Conservation (phyloP, 2,329 filamentous ascomycete species). For the Basipetospora sp. region DNA sequence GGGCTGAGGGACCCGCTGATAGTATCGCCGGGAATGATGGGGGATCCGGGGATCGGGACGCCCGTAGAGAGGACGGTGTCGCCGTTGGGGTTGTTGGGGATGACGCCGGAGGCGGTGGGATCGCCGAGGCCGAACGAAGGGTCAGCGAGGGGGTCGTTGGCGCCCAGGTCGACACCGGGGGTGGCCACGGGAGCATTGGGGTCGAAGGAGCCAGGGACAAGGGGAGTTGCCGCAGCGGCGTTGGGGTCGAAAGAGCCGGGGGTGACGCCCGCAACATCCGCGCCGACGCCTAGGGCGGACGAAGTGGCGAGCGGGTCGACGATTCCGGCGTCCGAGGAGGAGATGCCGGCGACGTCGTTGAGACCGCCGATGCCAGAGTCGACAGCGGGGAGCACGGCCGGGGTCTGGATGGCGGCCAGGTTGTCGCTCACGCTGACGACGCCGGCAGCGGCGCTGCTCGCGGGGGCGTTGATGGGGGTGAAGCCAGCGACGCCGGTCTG, state of each 20-base stretch:
- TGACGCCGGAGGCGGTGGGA: no score
- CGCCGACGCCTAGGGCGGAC: no score
- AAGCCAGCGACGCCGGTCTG: background rate
- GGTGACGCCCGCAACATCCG: background rate
- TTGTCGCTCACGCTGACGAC: background rate
- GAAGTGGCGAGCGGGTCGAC: no score
- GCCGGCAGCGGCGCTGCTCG: background rate
- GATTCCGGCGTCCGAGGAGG: background rate
- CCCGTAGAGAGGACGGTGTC: no score
- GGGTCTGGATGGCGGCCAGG: background rate
- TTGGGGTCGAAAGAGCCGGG: background rate
- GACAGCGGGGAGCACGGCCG: background rate
- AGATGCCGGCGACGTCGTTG: background rate
- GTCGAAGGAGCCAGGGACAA: background rate
- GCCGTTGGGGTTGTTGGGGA: no score
- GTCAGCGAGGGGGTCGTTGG: no score
- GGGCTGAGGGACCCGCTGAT: background rate
- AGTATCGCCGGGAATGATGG: background rate
- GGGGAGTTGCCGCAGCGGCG: background rate
- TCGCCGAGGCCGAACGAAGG: no score
- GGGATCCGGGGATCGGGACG: background rate
- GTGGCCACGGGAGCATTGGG: background rate
- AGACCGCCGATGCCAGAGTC: background rate
- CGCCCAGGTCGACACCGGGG: background rate
- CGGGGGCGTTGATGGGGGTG: background rate